phyloP scores from a whole-genome alignment of 2,329 filamentous ascomycete species.

The Claviceps citrina region DNA sequence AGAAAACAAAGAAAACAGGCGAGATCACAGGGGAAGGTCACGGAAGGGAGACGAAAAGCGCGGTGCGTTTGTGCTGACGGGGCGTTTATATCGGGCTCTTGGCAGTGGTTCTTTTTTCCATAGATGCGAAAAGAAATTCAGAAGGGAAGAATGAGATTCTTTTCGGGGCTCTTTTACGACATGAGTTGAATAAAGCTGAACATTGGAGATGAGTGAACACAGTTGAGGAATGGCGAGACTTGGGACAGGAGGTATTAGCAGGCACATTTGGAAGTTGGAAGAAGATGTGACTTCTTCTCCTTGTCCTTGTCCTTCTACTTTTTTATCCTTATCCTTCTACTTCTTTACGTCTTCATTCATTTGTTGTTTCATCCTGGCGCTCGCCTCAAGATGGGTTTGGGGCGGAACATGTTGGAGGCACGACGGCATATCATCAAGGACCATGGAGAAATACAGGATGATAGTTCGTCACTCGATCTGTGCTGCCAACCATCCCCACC shows the following conservation, averaged over 20 bases:
- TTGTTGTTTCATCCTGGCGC: background rate
- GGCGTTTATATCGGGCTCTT: background rate
- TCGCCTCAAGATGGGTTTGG: background rate
- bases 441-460: background rate
- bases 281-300: background rate
- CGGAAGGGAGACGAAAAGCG: background rate
- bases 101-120: no score
- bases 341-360: background rate
- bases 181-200: constrained; percentile 7
- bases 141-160: background rate
- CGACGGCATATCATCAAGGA: no score
- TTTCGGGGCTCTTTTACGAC: constrained; percentile 1
- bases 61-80: background rate
- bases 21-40: background rate
- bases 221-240: background rate
- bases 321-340: background rate
- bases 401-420: background rate
- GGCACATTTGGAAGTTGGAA: background rate
- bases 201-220: background rate
- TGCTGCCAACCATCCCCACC: no score
- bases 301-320: background rate
- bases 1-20: no score
- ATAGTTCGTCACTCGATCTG: no score
- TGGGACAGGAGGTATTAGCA: background rate
- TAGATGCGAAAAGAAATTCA: no score